A percentile compares a stretch with the other conserved stretches of the same genome.
These are phyloP conservation scores for Avicennia marina DNA, from an alignment of 257 asterid genomes.

Conservation along the genomic window DNA sequence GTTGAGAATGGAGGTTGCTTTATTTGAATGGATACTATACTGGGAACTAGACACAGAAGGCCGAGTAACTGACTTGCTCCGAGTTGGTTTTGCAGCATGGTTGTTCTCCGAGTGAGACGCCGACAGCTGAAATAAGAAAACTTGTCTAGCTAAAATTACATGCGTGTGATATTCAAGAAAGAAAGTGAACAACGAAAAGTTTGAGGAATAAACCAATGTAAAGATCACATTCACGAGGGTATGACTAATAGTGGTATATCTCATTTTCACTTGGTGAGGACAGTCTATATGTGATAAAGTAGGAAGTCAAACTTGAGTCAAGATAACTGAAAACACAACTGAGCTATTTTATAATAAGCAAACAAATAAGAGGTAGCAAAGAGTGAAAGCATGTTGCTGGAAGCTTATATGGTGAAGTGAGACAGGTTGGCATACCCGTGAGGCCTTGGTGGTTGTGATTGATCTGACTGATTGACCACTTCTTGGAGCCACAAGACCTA, in stretches of 20 bases:
- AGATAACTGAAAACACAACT: conserved; percentile 3
- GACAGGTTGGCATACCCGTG: conserved; percentile 63
- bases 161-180: neutral
- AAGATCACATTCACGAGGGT: neutral
- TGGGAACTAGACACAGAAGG: conserved; percentile 73
- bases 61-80: conserved; percentile 87
- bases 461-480: conserved; percentile 63
- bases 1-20: conserved; percentile 67
- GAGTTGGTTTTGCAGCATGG: conserved; percentile 58
- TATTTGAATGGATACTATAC: conserved; percentile 59
- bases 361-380: conserved; percentile 6
- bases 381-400: conserved; percentile 5
- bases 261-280: neutral
- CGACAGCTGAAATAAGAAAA: conserved; percentile 62
- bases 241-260: neutral
- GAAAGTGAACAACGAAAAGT: neutral
- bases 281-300: conserved; percentile 1
- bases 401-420: conserved; percentile 15
- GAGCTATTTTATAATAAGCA: conserved; percentile 1
- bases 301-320: conserved; percentile 6
- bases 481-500: conserved; percentile 54
- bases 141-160: conserved; percentile 2
- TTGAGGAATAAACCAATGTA: neutral
- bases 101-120: conserved; percentile 81
- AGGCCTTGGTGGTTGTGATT: conserved; percentile 67